Base-by-base conservation (phyloP, 176 grass and related monocot species). In the Oryza rufipogon region DNA sequence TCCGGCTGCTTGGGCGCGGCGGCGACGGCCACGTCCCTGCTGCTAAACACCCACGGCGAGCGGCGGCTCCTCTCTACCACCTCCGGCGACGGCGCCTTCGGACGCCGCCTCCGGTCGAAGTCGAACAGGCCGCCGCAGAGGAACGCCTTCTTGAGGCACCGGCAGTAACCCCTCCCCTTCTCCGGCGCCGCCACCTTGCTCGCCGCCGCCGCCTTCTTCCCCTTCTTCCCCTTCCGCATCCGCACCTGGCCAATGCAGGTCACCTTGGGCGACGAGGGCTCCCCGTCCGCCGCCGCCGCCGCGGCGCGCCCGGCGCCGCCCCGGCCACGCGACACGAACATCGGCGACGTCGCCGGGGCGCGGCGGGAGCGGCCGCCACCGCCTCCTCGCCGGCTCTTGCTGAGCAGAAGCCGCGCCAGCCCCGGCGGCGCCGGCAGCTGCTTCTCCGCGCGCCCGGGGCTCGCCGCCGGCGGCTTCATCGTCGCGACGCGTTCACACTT, bases 171-270 rank as follows among this genome's bases (percentile, higher is more conserved):
- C 14, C 36, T 84, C 3, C 32, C 8, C 36, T 85, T 82, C 32
- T 65, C 13, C n/a, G 17, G 36, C 48, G 66, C 17, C 10, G 38
- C 51, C 11, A 49, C 41, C 63, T 58, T 84, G 9, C 28, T 9
- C 44, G 0, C 4, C 36, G n/a, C 32, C 2, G 3, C 11, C 6
- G 61, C 28, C 68, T 85, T 97, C 66, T 84, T 89, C 11, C 78
- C 79, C 28, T 82, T 87, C 76, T 87, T 71, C 12, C 44, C 60
- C 65, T 91, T 93, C 77, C 87, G 90, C 83, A 99, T 99, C 71
- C 96, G 87, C 28, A 99, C 96, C 77, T 98, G 93, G 2, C 93
- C 93, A 82, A 95, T 95, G 90, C 93, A 95, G 19, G 90, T 95
- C 17, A 95, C 93, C 80, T 95, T 95, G 23, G 93, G 93, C 20